Percentiles rank a stretch among this genome's conserved stretches.
Conservation (phyloP, 352 stramenopile species). For the Phytophthora fragariae region DNA sequence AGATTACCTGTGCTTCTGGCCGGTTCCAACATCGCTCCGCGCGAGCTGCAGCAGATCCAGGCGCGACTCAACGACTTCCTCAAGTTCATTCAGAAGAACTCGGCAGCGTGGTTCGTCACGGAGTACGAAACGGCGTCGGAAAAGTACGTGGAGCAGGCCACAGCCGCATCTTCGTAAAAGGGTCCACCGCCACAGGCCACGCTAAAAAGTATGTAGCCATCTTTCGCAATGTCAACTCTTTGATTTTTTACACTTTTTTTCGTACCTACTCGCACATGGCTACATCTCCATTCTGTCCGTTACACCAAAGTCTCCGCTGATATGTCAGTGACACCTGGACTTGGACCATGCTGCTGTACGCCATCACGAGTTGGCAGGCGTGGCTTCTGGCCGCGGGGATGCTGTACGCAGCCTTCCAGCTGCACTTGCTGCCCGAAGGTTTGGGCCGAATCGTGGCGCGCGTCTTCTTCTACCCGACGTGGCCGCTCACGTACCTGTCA, state of each 20-base stretch:
- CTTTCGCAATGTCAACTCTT: not conserved
- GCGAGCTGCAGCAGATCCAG: constrained; percentile 72
- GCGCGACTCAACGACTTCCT: constrained; percentile 84
- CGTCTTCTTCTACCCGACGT: constrained; percentile 93
- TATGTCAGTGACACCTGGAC: constrained; percentile 26
- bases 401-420: constrained; percentile 91
- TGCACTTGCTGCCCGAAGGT: constrained; percentile 83
- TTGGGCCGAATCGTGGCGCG: constrained; percentile 83
- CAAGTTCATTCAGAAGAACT: constrained; percentile 86
- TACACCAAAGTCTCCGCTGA: not conserved
- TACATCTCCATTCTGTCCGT: not conserved
- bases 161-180: constrained; percentile 18
- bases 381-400: constrained; percentile 23
- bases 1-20: constrained; percentile 81
- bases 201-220: constrained; percentile 22
- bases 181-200: not conserved
- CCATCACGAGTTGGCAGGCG: constrained; percentile 35
- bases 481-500: constrained; percentile 91
- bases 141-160: constrained; percentile 61
- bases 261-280: constrained; percentile 17
- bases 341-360: constrained; percentile 21
- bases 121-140: constrained; percentile 71
- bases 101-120: constrained; percentile 68
- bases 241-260: constrained; percentile 5
- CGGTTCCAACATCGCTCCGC: constrained; percentile 62